Evolutionary conservation across 2,329 filamentous ascomycete species (phyloP).

Genomic region (Rosellinia necatrix): DNA sequence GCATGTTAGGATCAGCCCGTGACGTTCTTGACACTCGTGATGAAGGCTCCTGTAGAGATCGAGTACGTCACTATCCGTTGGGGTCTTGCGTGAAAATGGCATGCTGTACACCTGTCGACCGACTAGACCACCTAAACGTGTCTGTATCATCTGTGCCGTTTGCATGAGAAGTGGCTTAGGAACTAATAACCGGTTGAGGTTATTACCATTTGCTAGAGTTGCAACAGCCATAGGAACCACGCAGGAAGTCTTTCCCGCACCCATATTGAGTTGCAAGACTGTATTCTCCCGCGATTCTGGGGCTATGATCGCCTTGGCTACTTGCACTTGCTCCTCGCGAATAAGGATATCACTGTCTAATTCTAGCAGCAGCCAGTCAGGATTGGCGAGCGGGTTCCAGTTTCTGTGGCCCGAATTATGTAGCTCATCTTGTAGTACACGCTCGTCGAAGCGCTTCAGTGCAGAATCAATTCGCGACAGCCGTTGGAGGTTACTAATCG

Average conservation of each 20-base stretch:
- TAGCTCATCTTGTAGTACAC: slow-evolving; percentile 48
- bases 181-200: slow-evolving; percentile 59
- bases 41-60: slow-evolving; percentile 47
- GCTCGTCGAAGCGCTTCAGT: slow-evolving; percentile 31
- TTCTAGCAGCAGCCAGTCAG: slow-evolving; percentile 71
- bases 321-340: slow-evolving; percentile 63
- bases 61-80: slow-evolving; percentile 39
- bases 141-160: slow-evolving; percentile 61
- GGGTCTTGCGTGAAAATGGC: slow-evolving; percentile 60
- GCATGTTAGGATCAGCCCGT: slow-evolving; percentile 62
- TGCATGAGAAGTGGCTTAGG: slow-evolving; percentile 62
- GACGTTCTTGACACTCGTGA: slow-evolving; percentile 43
- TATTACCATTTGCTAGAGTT: slow-evolving; percentile 49
- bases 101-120: slow-evolving; percentile 59
- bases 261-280: slow-evolving; percentile 71
- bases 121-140: slow-evolving; percentile 59
- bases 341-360: slow-evolving; percentile 69
- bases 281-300: slow-evolving; percentile 62
- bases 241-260: slow-evolving; percentile 62
- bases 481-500: slow-evolving; percentile 51
- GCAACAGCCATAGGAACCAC: slow-evolving; percentile 60
- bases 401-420: slow-evolving; percentile 58
- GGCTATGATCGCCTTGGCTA: slow-evolving; percentile 61
- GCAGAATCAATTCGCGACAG: slow-evolving; percentile 48
- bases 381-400: slow-evolving; percentile 56